These are phyloP conservation scores for Picocystis sp. DNA, from an alignment of 163 green algal species.

Conservation along the genomic window DNA sequence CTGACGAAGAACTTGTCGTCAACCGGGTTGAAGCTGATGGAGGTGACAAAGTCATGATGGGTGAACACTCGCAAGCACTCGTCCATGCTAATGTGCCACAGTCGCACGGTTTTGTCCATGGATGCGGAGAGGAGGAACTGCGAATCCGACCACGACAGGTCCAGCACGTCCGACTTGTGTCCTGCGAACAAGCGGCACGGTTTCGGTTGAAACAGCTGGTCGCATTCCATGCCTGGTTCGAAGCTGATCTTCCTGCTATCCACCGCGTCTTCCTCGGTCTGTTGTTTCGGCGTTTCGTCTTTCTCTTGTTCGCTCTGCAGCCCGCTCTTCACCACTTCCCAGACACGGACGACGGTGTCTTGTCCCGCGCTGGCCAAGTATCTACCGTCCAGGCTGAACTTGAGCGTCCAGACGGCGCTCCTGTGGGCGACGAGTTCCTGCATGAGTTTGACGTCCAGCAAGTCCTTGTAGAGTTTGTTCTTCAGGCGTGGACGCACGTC, in stretches of 20 bases:
- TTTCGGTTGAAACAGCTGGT: constrained; percentile 18
- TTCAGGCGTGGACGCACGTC: too few species aligned
- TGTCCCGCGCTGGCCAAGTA: constrained; percentile 62
- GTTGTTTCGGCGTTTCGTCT: neutral
- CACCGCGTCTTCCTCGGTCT: neutral
- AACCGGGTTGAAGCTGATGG: constrained; percentile 65
- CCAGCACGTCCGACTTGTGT: constrained; percentile 70
- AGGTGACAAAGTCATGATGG: constrained; percentile 31
- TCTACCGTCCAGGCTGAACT: constrained; percentile 26
- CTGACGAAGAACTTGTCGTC: constrained; percentile 64
- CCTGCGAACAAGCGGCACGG: constrained; percentile 29
- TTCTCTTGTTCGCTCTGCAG: constrained; percentile 1
- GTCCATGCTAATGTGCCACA: constrained; percentile 76
- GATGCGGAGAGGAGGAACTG: constrained; percentile 59
- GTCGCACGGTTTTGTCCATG: constrained; percentile 75
- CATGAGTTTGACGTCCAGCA: neutral
- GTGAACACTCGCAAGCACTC: constrained; percentile 60
- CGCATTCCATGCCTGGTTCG: neutral
- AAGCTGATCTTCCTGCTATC: neutral
- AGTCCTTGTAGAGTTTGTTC: too few species aligned
- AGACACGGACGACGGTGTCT: constrained; percentile 65
- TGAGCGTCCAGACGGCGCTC: constrained; percentile 39
- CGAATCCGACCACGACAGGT: constrained; percentile 62
- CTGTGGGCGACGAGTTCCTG: constrained; percentile 38
- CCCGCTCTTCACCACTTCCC: constrained; percentile 41